These are phyloP conservation scores for Centrapalus pauciflorus DNA, from an alignment of 129 eudicot species.

Conservation along the genomic window DNA sequence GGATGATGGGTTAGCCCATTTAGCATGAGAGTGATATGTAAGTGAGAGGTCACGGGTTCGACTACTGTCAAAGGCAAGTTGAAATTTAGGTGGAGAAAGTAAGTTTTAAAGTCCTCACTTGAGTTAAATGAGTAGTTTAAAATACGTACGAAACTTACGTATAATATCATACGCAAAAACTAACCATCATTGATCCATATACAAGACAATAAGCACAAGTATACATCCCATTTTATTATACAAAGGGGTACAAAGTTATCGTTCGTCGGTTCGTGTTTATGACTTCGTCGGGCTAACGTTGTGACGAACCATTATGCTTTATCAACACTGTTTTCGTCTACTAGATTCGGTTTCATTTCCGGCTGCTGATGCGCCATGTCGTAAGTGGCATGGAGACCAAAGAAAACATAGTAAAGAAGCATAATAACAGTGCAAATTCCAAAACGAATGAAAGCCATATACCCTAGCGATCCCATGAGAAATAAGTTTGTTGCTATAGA, in stretches of 20 bases:
- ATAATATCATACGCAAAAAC: too few relatives aligned
- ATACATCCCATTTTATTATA: not conserved
- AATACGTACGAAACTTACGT: too few relatives aligned
- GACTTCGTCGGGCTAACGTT: too few relatives aligned
- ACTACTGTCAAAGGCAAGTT: too few relatives aligned
- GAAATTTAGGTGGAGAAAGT: too few relatives aligned
- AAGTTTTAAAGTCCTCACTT: too few relatives aligned
- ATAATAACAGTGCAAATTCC: constrained; percentile 52
- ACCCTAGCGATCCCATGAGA: constrained; percentile 65
- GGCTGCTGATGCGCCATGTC: constrained; percentile 54
- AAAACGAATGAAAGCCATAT: constrained; percentile 47
- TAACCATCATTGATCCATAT: not conserved
- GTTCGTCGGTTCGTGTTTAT: too few relatives aligned
- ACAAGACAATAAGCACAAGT: not conserved
- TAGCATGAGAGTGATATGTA: too few relatives aligned
- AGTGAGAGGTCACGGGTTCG: too few relatives aligned
- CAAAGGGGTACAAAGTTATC: too few relatives aligned
- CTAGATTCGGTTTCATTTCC: not conserved
- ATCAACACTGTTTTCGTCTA: constrained; percentile 13
- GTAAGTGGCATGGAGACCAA: constrained; percentile 68
- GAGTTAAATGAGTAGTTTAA: too few relatives aligned
- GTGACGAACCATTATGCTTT: not conserved
- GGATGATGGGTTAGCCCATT: too few relatives aligned
- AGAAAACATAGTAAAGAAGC: constrained; percentile 48
- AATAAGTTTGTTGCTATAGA: constrained; percentile 66